Conservation (phyloP, 768 basidiomycete genomes). For the Sutorius australiensis region DNA sequence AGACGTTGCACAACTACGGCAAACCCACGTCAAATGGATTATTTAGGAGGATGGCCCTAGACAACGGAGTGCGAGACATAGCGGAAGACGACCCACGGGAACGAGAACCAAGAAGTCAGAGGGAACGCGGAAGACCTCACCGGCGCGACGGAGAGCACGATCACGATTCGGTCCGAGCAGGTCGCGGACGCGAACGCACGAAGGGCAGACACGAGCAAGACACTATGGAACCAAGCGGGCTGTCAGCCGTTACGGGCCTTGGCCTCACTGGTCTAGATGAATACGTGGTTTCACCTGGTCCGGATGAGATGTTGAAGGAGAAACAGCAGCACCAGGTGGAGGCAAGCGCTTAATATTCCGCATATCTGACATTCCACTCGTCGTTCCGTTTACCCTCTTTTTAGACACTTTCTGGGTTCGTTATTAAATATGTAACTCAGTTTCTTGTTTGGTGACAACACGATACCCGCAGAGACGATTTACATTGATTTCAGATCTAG, state of each 20-base stretch:
- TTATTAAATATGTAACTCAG: not conserved
- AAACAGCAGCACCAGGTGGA: constrained; percentile 8
- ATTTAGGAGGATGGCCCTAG: not conserved
- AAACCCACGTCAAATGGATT: not conserved
- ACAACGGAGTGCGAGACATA: not conserved
- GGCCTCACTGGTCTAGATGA: constrained; percentile 27
- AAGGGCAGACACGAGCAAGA: constrained; percentile 2
- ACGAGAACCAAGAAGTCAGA: constrained; percentile 3
- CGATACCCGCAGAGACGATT: not conserved
- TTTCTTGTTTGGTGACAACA: not conserved
- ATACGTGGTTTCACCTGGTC: constrained; percentile 3
- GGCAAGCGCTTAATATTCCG: not conserved
- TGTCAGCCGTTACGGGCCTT: constrained; percentile 28
- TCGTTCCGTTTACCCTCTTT: not conserved
- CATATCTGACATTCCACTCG: not conserved
- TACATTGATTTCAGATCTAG: not conserved
- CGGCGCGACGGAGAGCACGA: not conserved
- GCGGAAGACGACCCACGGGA: not conserved
- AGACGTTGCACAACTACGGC: constrained; percentile 61
- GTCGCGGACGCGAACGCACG: constrained; percentile 14
- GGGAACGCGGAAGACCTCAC: not conserved
- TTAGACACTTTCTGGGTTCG: not conserved
- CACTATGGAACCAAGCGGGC: constrained; percentile 9
- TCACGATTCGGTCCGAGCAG: not conserved
- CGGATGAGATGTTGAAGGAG: constrained; percentile 11